Percentiles rank a stretch among this genome's conserved stretches.
Evolutionary conservation across 2,329 filamentous ascomycete genomes (phyloP).

Genomic region (Drechslerella coelobrocha): DNA sequence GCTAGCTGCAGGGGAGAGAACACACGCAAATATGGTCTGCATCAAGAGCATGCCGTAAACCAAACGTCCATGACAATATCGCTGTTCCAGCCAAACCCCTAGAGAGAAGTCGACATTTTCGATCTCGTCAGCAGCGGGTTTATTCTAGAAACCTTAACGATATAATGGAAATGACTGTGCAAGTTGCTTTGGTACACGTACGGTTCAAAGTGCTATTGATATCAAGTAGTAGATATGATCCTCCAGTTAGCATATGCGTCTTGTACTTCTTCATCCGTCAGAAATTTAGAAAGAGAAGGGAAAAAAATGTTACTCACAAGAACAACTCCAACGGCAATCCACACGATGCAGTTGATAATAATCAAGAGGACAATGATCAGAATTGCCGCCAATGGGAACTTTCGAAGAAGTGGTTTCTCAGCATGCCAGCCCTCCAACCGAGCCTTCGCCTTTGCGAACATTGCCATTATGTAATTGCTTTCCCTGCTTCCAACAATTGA

Average conservation of each 20-base stretch:
- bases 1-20: background rate
- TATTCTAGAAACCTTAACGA: background rate
- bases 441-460: constrained; percentile 17
- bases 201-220: constrained; percentile 45
- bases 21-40: constrained; percentile 82
- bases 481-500: no score
- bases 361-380: constrained; percentile 64
- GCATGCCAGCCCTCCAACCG: constrained; percentile 25
- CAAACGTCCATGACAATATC: constrained; percentile 84
- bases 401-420: constrained; percentile 51
- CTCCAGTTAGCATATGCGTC: constrained; percentile 20
- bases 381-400: constrained; percentile 57
- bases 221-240: no score
- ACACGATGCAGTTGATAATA: constrained; percentile 64
- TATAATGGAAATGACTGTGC: background rate
- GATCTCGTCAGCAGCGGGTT: background rate
- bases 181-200: constrained; percentile 11
- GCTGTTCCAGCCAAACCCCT: constrained; percentile 76
- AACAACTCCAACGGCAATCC: constrained; percentile 64
- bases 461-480: constrained; percentile 5
- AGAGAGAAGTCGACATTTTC: no score
- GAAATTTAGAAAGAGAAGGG: no score
- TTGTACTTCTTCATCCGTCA: background rate
- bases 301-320: no score
- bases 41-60: constrained; percentile 91